Evolutionary conservation across 306 rosid species (phyloP), one percentile per base, ranked within the genome.

Genomic region (Fagus sylvatica): DNA sequence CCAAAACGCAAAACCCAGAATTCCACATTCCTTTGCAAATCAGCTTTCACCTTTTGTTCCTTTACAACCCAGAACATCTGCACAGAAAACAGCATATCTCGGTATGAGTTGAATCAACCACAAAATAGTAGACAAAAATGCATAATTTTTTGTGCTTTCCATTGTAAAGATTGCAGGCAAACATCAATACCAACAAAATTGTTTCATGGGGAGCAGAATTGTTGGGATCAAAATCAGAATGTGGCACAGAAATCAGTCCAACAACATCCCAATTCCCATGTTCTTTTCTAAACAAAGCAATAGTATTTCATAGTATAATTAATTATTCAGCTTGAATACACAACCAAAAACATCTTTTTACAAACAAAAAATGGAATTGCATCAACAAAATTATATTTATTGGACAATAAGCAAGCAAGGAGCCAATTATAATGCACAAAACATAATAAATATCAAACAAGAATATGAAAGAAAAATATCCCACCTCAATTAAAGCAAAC

Each of bases 21-120:
- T 82, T 74, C 84, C 84, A 82, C 84, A 79, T 85, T 79, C 86
- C 77, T 74, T 71, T 16, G 59, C 75, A 39, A 57, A 60, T 84
- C 80, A 75, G 76, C 69, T 80, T 77, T 77, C 75, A 54, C 42
- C 65, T 62, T 8, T 71, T 73, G 73, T 62, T 73, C 79, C 53
- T 76, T 30, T 73, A 59, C 73, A 77, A 79, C 56, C 77, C 71
- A 64, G 48, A 53, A 53, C 69, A 68, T 77, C 78, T 80, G 83
- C 78, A 80, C 78, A 83, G 72, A 65, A 84, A 49, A 77, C 83
- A 74, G 15, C 65, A 78, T 76, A 55, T 76, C 62, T 74, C 42
- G 76, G 79, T 78, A 40, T 78, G 56, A 84, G 81, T 76, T 42
- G 19, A 43, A 46, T 28, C 70, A 81, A 76, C n/a, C 84, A 82